Evolutionary conservation across 257 asterid genomes (phyloP).

Genomic region (Lithospermum erythrorhizon): DNA sequence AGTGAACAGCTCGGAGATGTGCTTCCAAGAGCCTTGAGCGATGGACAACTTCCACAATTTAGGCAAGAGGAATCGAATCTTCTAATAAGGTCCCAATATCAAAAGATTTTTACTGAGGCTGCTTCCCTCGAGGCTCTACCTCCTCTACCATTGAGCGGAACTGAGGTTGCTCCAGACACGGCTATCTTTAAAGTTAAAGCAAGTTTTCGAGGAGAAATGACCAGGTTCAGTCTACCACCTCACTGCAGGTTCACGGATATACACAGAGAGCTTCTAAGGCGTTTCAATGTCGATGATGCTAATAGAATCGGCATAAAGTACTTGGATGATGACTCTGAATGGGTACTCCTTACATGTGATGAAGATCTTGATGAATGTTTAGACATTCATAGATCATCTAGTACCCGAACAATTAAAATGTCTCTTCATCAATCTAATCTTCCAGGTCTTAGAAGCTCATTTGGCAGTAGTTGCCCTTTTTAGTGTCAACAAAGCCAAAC

Average conservation of each 20-base stretch:
- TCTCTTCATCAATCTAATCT: conserved; percentile 36
- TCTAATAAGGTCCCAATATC: conserved; percentile 51
- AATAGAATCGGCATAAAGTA: conserved; percentile 44
- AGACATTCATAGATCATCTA: conserved; percentile 50
- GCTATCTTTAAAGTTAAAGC: conserved; percentile 48
- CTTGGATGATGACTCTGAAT: conserved; percentile 66
- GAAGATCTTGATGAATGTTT: conserved; percentile 79
- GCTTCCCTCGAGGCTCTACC: conserved; percentile 28
- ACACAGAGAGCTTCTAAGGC: conserved; percentile 43
- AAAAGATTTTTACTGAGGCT: conserved; percentile 28
- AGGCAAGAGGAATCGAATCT: conserved; percentile 42
- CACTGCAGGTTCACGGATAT: conserved; percentile 48
- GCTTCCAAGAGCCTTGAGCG: conserved; percentile 30
- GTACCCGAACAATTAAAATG: conserved; percentile 45
- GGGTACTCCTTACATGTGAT: conserved; percentile 81
- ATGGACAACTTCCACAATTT: conserved; percentile 37
- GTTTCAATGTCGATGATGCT: conserved; percentile 43
- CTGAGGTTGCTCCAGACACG: conserved; percentile 15
- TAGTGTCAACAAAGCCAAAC: neutral
- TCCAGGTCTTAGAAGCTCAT: conserved; percentile 45
- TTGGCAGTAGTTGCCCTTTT: conserved; percentile 41
- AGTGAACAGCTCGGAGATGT: conserved; percentile 19
- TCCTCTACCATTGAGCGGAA: conserved; percentile 23
- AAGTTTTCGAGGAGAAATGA: conserved; percentile 54
- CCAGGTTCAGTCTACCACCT: conserved; percentile 54